These are phyloP conservation scores for Boletus patriciae DNA, from an alignment of 768 basidiomycete species.

Conservation along the genomic window DNA sequence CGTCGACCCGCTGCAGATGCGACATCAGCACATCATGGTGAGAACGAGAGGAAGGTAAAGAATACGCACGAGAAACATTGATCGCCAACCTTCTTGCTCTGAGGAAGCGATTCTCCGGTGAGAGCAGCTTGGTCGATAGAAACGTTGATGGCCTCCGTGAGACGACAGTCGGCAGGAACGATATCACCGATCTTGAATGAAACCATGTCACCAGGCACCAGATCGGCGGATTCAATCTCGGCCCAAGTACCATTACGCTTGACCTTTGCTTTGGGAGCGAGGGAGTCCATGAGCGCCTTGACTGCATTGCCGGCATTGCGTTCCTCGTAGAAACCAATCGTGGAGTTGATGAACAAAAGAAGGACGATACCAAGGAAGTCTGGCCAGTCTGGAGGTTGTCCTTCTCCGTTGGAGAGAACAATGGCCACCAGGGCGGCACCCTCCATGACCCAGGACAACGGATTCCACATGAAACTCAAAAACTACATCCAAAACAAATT, in stretches of 20 bases:
- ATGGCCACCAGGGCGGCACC: constrained; percentile 93
- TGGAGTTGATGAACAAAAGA: constrained; percentile 90
- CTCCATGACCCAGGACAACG: constrained; percentile 99
- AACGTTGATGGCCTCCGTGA: constrained; percentile 94
- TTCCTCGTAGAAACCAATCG: constrained; percentile 98
- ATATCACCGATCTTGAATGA: constrained; percentile 99
- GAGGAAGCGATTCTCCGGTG: constrained; percentile 95
- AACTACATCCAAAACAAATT: constrained; percentile 47
- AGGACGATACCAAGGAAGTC: constrained; percentile 97
- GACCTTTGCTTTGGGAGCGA: constrained; percentile 96
- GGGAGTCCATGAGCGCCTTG: constrained; percentile 99
- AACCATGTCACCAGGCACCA: constrained; percentile 95
- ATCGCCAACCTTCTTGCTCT: constrained; percentile 88
- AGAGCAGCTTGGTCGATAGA: constrained; percentile 98
- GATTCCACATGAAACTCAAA: constrained; percentile 99
- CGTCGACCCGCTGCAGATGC: constrained; percentile 73
- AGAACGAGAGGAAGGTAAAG: neutral
- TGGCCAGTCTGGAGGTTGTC: constrained; percentile 88
- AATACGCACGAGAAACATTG: constrained; percentile 93
- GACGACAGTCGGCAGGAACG: constrained; percentile 96
- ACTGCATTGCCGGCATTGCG: constrained; percentile 97
- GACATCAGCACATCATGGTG: neutral
- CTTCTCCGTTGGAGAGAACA: constrained; percentile 90
- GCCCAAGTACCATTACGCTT: constrained; percentile 82
- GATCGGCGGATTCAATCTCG: constrained; percentile 86